These are phyloP conservation scores for Porphyrellus cyaneotinctus DNA, from an alignment of 768 basidiomycete genomes.

Conservation along the genomic window DNA sequence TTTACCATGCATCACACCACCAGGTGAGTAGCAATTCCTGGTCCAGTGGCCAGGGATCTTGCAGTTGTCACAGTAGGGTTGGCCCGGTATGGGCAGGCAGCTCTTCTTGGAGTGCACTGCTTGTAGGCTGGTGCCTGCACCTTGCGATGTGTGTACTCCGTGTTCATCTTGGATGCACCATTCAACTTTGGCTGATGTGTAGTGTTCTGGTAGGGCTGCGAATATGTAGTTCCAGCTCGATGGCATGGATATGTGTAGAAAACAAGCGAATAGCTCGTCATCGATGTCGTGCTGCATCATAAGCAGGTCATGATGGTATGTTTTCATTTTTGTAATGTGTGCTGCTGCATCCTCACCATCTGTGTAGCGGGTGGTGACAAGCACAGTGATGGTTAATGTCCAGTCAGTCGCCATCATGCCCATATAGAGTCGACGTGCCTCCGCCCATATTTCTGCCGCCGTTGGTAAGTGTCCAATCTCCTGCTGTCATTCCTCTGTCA, in stretches of 20 bases:
- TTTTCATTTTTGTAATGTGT: too few relatives aligned
- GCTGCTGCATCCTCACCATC: too few relatives aligned
- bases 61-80: too few relatives aligned
- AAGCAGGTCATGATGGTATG: constrained; percentile 1
- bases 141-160: not conserved
- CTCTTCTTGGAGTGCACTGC: too few relatives aligned
- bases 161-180: not conserved
- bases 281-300: constrained; percentile 10
- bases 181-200: constrained; percentile 10
- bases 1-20: too few relatives aligned
- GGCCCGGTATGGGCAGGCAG: too few relatives aligned
- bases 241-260: constrained; percentile 17
- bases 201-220: constrained; percentile 5
- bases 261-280: constrained; percentile 15
- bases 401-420: not conserved
- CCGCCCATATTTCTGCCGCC: too few relatives aligned
- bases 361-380: constrained; percentile 8
- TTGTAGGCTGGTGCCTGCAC: not conserved
- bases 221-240: constrained; percentile 14
- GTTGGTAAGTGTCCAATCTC: too few relatives aligned
- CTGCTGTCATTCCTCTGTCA: too few relatives aligned
- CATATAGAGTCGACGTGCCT: too few relatives aligned
- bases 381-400: constrained; percentile 6
- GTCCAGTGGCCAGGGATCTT: too few relatives aligned
- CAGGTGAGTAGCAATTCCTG: too few relatives aligned